Evolutionary conservation across 2,329 filamentous ascomycete genomes (phyloP).

Genomic region (Byssoonygena ceratinophila): DNA sequence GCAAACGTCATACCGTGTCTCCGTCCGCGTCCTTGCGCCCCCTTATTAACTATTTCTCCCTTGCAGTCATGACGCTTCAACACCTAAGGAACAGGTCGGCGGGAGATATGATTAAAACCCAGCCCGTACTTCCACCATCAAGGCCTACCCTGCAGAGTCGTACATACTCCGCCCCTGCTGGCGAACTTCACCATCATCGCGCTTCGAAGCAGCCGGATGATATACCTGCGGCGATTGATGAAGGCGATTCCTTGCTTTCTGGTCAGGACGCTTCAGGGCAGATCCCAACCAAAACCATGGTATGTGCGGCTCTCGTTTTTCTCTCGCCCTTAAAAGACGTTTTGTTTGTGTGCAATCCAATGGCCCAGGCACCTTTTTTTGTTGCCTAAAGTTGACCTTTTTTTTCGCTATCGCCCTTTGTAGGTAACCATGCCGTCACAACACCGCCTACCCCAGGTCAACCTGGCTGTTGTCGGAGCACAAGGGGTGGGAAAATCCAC

Average conservation of each 20-base stretch:
- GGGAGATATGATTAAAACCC: slow-evolving; percentile 1
- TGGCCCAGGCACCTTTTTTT: neutral
- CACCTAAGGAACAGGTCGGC: slow-evolving; percentile 7
- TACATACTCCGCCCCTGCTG: slow-evolving; percentile 29
- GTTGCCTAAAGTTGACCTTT: neutral
- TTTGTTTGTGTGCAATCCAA: neutral
- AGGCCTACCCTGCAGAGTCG: slow-evolving; percentile 27
- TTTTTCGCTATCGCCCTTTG: neutral
- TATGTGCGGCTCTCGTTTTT: neutral
- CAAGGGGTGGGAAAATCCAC: slow-evolving; percentile 48
- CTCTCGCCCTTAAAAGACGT: neutral
- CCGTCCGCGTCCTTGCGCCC: neutral
- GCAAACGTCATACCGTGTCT: slow-evolving; percentile 6
- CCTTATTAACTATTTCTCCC: neutral
- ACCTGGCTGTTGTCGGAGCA: slow-evolving; percentile 48
- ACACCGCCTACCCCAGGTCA: slow-evolving; percentile 42
- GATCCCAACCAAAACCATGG: slow-evolving; percentile 3
- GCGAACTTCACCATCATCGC: slow-evolving; percentile 14
- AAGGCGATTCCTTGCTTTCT: neutral
- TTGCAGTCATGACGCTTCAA: neutral
- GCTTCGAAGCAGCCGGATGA: slow-evolving; percentile 22
- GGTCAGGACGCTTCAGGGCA: slow-evolving; percentile 4
- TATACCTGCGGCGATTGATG: slow-evolving; percentile 18
- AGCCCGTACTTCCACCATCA: slow-evolving; percentile 18
- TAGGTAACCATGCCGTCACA: slow-evolving; percentile 17